Percentiles rank a stretch among this genome's conserved stretches.
Conservation (phyloP, 768 basidiomycete genomes). For the Lactarius vividus region DNA sequence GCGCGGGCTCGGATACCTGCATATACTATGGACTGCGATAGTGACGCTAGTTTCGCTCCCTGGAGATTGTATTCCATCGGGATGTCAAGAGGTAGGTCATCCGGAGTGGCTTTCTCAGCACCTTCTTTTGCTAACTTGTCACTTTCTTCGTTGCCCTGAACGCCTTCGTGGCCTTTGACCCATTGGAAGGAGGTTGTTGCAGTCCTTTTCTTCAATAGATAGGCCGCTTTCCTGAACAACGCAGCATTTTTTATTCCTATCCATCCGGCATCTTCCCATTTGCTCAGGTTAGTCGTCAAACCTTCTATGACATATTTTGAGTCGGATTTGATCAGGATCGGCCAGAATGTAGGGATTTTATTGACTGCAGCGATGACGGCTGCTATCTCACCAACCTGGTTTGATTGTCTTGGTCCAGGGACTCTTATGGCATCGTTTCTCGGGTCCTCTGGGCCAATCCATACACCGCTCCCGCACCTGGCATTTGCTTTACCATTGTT, state of each 20-base stretch:
- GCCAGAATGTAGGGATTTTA: rapidly evolving
- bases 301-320: not conserved
- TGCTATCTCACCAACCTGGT: not conserved
- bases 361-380: not conserved
- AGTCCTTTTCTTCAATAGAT: not conserved
- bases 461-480: conserved; percentile 26
- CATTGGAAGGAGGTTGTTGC: not conserved
- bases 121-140: not conserved
- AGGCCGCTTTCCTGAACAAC: not conserved
- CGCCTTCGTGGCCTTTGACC: not conserved
- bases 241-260: not conserved
- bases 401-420: not conserved
- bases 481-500: conserved; percentile 29
- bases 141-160: not conserved
- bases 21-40: too few species aligned
- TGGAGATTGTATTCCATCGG: not conserved
- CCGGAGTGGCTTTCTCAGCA: not conserved
- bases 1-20: too few species aligned
- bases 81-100: not conserved
- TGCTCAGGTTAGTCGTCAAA: not conserved
- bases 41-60: not conserved
- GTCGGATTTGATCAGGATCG: not conserved
- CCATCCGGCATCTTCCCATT: conserved; percentile 4
- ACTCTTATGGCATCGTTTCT: not conserved
- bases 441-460: not conserved